These are phyloP conservation scores for Heterotrichella gracilis DNA, from an alignment of 352 stramenopile genomes.

Conservation along the genomic window DNA sequence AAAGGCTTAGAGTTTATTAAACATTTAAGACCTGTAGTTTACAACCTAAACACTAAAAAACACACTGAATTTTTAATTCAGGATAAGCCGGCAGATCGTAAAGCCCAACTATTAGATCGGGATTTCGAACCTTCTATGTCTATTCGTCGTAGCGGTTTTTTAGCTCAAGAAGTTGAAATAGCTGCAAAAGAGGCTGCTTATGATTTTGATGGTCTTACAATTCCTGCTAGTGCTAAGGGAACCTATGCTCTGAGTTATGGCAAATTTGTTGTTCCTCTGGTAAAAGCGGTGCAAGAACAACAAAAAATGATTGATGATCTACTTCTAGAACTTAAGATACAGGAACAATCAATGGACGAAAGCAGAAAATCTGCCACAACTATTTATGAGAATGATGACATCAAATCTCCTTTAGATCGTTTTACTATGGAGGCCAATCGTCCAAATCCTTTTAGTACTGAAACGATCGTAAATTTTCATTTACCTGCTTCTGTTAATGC, in stretches of 20 bases:
- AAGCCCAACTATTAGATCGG: not conserved
- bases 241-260: not conserved
- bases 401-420: not conserved
- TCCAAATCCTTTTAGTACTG: not conserved
- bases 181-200: not conserved
- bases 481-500: not conserved
- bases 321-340: not conserved
- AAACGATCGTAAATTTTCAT: not conserved
- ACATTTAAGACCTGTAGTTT: not conserved
- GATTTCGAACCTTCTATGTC: not conserved
- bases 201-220: not conserved
- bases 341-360: not conserved
- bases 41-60: not conserved
- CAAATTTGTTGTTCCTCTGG: not conserved
- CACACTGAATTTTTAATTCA: constrained; percentile 4
- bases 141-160: not conserved
- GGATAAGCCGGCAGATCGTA: not conserved
- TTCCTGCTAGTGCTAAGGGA: not conserved
- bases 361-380: not conserved
- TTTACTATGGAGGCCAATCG: not conserved
- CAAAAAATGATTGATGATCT: constrained; percentile 4
- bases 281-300: constrained; percentile 12
- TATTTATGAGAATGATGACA: no score
- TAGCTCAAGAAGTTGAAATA: constrained; percentile 11
- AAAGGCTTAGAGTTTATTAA: constrained; percentile 3